Conservation (phyloP, 495 filamentous ascomycete species). For the Hypoxylon subgilvum region DNA sequence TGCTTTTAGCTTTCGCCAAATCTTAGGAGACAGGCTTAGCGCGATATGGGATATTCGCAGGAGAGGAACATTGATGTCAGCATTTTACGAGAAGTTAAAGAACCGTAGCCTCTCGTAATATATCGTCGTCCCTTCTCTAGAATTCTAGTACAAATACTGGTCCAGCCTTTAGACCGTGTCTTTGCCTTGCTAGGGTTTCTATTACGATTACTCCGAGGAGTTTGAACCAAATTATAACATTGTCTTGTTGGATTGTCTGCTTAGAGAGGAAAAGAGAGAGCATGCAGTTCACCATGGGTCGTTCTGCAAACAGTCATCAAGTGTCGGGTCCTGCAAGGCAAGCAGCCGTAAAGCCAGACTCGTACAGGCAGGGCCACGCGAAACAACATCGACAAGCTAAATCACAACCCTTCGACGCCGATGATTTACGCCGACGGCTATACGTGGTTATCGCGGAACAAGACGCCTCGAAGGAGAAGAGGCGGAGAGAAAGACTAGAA, state of each 20-base stretch:
- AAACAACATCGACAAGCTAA: conserved; percentile 33
- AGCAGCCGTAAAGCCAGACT: conserved; percentile 16
- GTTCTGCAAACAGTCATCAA: conserved; percentile 15
- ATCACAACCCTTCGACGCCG: conserved; percentile 56
- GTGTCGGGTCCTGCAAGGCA: conserved; percentile 9
- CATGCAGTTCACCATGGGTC: conserved; percentile 38
- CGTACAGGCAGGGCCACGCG: conserved; percentile 13
- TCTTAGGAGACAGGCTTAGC: conserved; percentile 20
- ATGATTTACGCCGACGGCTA: conserved; percentile 56
- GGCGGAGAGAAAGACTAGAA: conserved; percentile 15
- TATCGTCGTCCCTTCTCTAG: neutral
- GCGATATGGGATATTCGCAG: conserved; percentile 12
- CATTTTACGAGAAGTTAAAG: conserved; percentile 2
- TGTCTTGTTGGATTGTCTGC: neutral
- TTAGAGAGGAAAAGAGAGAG: neutral
- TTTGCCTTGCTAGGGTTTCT: conserved; percentile 5
- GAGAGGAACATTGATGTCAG: conserved; percentile 6
- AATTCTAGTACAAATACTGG: neutral
- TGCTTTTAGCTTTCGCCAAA: conserved; percentile 2
- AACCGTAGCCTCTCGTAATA: conserved; percentile 4
- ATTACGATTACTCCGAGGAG: neutral
- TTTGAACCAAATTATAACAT: neutral
- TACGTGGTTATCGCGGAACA: conserved; percentile 53
- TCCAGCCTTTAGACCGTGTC: conserved; percentile 1
- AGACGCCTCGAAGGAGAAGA: conserved; percentile 39